A percentile compares a stretch with the other conserved stretches of the same genome.
phyloP scores from a whole-genome alignment of 2,329 filamentous ascomycete genomes.

The Aureobasidium leucospermi region DNA sequence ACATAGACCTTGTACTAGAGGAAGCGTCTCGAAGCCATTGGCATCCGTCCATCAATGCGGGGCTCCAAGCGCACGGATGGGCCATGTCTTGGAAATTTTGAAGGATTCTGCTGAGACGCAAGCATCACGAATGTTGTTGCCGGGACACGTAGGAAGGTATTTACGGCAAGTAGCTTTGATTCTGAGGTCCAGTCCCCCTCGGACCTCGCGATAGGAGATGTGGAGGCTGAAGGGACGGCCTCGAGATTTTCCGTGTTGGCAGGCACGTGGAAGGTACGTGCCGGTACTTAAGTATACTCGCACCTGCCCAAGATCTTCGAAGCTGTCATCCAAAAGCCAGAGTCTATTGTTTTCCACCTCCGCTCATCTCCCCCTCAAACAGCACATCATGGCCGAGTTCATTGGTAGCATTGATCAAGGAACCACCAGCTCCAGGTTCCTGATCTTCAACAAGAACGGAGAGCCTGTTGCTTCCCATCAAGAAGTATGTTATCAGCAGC shows the following conservation, averaged over 20 bases:
- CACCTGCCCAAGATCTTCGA: constrained; percentile 3
- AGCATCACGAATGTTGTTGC: neutral
- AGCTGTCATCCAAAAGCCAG: constrained; percentile 4
- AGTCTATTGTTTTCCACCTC: neutral
- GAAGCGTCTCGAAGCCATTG: constrained; percentile 5
- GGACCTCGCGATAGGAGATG: constrained; percentile 8
- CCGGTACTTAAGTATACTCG: constrained; percentile 10
- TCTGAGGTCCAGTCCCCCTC: constrained; percentile 5
- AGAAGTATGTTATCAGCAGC: constrained; percentile 34
- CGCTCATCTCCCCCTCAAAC: neutral
- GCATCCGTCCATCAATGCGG: constrained; percentile 5
- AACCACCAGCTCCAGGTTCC: constrained; percentile 80
- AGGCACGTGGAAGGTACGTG: neutral
- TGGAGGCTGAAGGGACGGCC: constrained; percentile 3
- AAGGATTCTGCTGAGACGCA: constrained; percentile 11
- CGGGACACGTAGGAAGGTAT: neutral
- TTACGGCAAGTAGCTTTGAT: neutral
- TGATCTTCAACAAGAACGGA: constrained; percentile 78
- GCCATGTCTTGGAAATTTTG: neutral
- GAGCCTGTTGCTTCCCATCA: constrained; percentile 76
- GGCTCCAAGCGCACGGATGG: neutral
- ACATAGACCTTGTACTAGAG: neutral
- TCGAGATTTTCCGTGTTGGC: constrained; percentile 7
- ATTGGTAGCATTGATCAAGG: constrained; percentile 87
- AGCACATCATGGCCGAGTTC: constrained; percentile 38